These are phyloP conservation scores for Rosa hybrid DNA, from an alignment of 331 rosid species.

Conservation along the genomic window DNA sequence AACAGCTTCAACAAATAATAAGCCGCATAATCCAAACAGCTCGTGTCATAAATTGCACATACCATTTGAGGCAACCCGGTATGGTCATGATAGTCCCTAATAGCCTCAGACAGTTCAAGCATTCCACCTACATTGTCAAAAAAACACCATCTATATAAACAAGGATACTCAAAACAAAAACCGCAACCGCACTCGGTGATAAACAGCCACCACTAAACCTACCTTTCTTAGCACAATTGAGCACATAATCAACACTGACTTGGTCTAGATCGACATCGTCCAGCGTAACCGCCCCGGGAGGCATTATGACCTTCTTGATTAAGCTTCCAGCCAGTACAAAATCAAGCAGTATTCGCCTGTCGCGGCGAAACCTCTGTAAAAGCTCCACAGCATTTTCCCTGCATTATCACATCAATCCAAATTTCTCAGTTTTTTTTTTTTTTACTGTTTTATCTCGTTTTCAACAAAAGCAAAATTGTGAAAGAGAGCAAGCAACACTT, in stretches of 20 bases:
- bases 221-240: conserved; percentile 89
- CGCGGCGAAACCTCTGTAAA: conserved; percentile 86
- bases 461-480: background rate
- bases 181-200: background rate
- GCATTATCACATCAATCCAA: conserved; percentile 21
- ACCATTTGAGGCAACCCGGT: conserved; percentile 89
- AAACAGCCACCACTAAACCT: conserved; percentile 5
- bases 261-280: conserved; percentile 99
- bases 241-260: conserved; percentile 92
- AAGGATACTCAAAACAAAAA: conserved; percentile 18
- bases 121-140: conserved; percentile 54
- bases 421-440: background rate
- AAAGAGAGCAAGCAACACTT: background rate
- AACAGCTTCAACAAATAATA: background rate
- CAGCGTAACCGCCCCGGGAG: conserved; percentile 94
- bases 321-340: conserved; percentile 88
- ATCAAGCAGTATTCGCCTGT: conserved; percentile 82
- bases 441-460: no score
- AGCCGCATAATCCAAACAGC: background rate
- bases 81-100: conserved; percentile 94
- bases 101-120: conserved; percentile 98
- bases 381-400: conserved; percentile 80
- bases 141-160: conserved; percentile 10
- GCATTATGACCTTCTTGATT: conserved; percentile 95
- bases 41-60: conserved; percentile 19